Percentiles rank a stretch among this genome's conserved stretches.
phyloP scores from a whole-genome alignment of 2,329 filamentous ascomycete species.

The Claviceps purpurea region DNA sequence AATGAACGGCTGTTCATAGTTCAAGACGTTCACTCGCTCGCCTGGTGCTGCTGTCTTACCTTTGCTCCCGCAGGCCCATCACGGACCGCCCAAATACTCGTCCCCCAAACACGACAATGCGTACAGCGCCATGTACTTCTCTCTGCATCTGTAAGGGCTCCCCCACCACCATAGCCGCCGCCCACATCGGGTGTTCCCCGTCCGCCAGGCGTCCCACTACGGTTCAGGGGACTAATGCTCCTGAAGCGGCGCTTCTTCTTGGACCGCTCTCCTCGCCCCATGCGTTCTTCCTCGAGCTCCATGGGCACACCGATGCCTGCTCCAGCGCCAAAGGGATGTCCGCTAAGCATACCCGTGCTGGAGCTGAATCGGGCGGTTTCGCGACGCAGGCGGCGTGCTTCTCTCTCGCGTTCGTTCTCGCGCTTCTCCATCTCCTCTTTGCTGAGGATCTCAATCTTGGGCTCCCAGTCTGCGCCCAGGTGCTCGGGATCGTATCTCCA shows the following conservation, averaged over 20 bases:
- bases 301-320: conserved; percentile 24
- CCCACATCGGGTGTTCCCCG: conserved; percentile 71
- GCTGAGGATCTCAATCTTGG: conserved; percentile 65
- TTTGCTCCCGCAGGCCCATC: conserved; percentile 78
- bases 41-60: conserved; percentile 35
- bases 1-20: too few relatives aligned
- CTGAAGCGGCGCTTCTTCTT: conserved; percentile 93
- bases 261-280: conserved; percentile 82
- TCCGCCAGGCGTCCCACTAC: conserved; percentile 47
- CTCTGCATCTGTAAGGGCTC: conserved; percentile 62
- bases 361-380: conserved; percentile 90
- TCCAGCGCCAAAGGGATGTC: conserved; percentile 44
- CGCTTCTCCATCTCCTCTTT: conserved; percentile 97
- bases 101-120: conserved; percentile 80
- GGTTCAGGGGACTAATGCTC: conserved; percentile 69
- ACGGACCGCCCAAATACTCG: conserved; percentile 85
- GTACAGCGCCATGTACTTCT: conserved; percentile 72
- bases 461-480: conserved; percentile 72
- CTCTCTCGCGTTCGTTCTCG: conserved; percentile 84
- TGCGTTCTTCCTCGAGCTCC: conserved; percentile 58
- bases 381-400: conserved; percentile 71
- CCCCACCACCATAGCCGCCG: conserved; percentile 57
- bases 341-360: conserved; percentile 66
- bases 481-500: conserved; percentile 94
- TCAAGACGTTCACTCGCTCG: too few relatives aligned